Evolutionary conservation across 2,329 filamentous ascomycete species (phyloP), one percentile per base, ranked within the genome.

Genomic region (Stagonosporopsis chrysanthemi): DNA sequence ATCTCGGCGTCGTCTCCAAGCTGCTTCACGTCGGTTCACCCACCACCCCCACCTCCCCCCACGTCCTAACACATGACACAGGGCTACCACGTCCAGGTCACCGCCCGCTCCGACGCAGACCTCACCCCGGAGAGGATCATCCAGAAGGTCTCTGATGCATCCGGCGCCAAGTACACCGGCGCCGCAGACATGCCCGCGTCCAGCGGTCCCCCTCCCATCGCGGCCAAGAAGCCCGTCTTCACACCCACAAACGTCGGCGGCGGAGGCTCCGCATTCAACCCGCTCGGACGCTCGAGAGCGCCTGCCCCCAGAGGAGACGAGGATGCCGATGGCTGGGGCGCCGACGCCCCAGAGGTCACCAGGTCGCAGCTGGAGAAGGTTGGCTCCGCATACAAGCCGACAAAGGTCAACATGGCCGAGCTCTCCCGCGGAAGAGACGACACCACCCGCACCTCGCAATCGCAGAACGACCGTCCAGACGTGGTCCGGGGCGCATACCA

Each of bases 61-160:
- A n/a, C 22, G 23, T 38, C 15, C 52, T 75, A 72, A 62, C 28
- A 73, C 68, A 22, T 14, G 15, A 4, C 15, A 17, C 54, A 87
- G 84, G 92, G 95, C 65, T 99, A 98, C 77, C 95, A 99, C 76
- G 92, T 99, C 57, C 94, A 99, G 80, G 90, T 99, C 69, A 98
- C 93, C 49, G 95, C 95, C 58, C 91, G 95, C 60, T 96, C 93
- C 61, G 92, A 97, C 62, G 86, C 86, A 71, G 93, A 98, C 73
- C 86, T 99, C 61, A 91, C 90, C 26, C 90, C 93, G 35, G 92
- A 96, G 71, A 83, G 84, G 56, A 97, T 99, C 66, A 84, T 98
- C 68, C 90, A 95, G 75, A 98, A 97, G 79, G 92, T 99, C 44
- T 87, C 92, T 58, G 93, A 98, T 82, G 90, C 95, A 26, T 98